These are phyloP conservation scores for Rhizoclosmatium globosum DNA, from an alignment of 192 early-diverging fungal genomes.

Conservation along the genomic window DNA sequence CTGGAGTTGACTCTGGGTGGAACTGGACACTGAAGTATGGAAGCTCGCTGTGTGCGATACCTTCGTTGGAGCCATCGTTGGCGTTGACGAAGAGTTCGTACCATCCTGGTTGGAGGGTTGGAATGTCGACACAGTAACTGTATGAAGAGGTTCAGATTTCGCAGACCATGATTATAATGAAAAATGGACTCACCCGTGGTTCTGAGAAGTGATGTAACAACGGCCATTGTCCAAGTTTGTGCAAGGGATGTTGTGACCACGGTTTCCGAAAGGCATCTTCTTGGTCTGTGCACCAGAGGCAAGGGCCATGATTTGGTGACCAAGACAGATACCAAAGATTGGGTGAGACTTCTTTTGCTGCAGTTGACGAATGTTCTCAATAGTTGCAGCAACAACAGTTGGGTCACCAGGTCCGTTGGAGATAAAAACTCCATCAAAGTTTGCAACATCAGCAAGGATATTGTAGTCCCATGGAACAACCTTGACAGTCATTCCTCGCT, in stretches of 20 bases:
- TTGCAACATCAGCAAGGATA: slow-evolving; percentile 70
- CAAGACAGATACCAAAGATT: slow-evolving; percentile 99
- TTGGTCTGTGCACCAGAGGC: slow-evolving; percentile 90
- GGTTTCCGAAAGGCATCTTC: slow-evolving; percentile 99
- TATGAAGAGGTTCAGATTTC: no score
- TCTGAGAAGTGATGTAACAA: slow-evolving; percentile 99
- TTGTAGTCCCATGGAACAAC: slow-evolving; percentile 98
- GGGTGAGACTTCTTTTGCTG: slow-evolving; percentile 80
- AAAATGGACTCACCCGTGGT: slow-evolving; percentile 74
- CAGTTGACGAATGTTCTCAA: slow-evolving; percentile 75
- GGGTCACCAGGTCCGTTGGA: slow-evolving; percentile 99
- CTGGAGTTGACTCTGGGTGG: slow-evolving; percentile 96
- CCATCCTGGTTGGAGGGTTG: slow-evolving; percentile 75
- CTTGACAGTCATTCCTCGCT: slow-evolving; percentile 91
- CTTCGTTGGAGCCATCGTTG: slow-evolving; percentile 99
- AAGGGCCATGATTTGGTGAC: slow-evolving; percentile 95
- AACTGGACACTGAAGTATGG: slow-evolving; percentile 99
- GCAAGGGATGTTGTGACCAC: slow-evolving; percentile 99
- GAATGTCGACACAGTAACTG: slow-evolving; percentile 86
- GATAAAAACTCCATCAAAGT: slow-evolving; percentile 75
- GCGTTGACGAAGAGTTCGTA: slow-evolving; percentile 96
- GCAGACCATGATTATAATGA: no score
- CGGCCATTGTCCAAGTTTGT: slow-evolving; percentile 94
- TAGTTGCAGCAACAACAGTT: slow-evolving; percentile 79
- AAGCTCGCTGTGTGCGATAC: slow-evolving; percentile 88